Evolutionary conservation across 805 yeast species (phyloP).

Genomic region (Saccharomyces paradoxus): DNA sequence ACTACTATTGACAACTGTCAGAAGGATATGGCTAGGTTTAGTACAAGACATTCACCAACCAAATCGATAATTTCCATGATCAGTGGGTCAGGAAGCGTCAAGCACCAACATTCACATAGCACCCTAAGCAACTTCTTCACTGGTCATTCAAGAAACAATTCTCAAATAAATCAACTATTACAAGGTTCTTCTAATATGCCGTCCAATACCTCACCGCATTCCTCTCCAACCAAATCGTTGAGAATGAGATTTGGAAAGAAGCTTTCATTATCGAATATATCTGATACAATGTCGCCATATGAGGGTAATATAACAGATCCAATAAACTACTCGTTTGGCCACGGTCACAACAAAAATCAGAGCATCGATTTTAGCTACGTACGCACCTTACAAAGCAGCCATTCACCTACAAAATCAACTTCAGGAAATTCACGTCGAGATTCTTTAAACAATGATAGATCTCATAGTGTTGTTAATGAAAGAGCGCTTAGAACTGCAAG

Average conservation of each 20-base stretch:
- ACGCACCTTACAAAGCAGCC: conserved; percentile 23
- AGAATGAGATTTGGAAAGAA: conserved; percentile 25
- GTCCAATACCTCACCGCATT: conserved; percentile 13
- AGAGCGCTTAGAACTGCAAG: conserved; percentile 9
- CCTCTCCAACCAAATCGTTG: conserved; percentile 25
- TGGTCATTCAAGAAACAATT: conserved; percentile 17
- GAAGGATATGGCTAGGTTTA: conserved; percentile 11
- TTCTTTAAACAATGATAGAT: conserved; percentile 7
- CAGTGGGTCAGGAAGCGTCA: conserved; percentile 15
- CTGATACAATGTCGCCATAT: conserved; percentile 14
- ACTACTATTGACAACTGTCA: conserved; percentile 8
- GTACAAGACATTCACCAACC: conserved; percentile 27
- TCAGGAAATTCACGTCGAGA: conserved; percentile 10
- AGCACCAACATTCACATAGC: conserved; percentile 14
- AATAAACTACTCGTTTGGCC: background rate
- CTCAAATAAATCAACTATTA: conserved; percentile 12
- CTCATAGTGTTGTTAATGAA: conserved; percentile 13
- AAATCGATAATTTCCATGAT: conserved; percentile 27
- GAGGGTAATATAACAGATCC: conserved; percentile 2
- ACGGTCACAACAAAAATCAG: conserved; percentile 18
- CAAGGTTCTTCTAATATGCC: conserved; percentile 1
- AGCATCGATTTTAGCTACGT: conserved; percentile 29
- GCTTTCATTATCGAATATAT: conserved; percentile 25
- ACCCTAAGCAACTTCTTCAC: conserved; percentile 2
- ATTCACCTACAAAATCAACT: conserved; percentile 28